Evolutionary conservation across 805 yeast species (phyloP), one percentile per base, ranked within the genome.

Genomic region (Suhomyces sp.): DNA sequence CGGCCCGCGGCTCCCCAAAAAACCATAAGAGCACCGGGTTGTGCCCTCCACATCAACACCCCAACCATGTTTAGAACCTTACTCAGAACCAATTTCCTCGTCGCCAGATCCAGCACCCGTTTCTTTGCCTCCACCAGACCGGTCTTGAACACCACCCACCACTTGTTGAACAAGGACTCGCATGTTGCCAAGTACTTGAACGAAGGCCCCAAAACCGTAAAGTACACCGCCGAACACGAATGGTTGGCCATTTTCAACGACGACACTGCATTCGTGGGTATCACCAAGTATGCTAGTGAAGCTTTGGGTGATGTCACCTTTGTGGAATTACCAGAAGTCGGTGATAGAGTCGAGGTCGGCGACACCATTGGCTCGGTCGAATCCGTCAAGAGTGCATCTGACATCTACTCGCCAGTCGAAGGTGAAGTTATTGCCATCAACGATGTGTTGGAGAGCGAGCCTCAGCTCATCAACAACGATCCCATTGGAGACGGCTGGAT

Each of bases 401-500:
- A 94, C 66, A 87, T 94, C 57, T 93, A 92, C 72, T 76, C 91
- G 17, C 99, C 99, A 49, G 87, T 90, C 27, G 72, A 79, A 13
- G 97, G 97, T 48, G 86, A 81, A 59, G 77, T 94, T 36, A 56
- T 84, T 47, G 97, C 85, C 60, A 82, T 84, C 59, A 94, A 94
- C 73, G 80, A 75, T 36, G 69, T 66, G 23, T 79, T 94, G 60
- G 86, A 82, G 57, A 82, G 81, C 48, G 74, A 79, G 55, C 97
- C 99, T 35, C 85, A 84, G 53, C 75, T 90, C 62, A 83, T 94
- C 64, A 93, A 92, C 73, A 72, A 76, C 58, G 97, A 91, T 66
- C 97, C 99, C 47, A 79, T 88, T 85, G 97, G 97, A 51, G 85
- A 84, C 53, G 98, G 96, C 36, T 93, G 97, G 97, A 82, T 93